Percentiles rank a stretch among this genome's conserved stretches.
Conservation (phyloP, 2,329 filamentous ascomycete species). For the Aspergillus pseudoglaucus region DNA sequence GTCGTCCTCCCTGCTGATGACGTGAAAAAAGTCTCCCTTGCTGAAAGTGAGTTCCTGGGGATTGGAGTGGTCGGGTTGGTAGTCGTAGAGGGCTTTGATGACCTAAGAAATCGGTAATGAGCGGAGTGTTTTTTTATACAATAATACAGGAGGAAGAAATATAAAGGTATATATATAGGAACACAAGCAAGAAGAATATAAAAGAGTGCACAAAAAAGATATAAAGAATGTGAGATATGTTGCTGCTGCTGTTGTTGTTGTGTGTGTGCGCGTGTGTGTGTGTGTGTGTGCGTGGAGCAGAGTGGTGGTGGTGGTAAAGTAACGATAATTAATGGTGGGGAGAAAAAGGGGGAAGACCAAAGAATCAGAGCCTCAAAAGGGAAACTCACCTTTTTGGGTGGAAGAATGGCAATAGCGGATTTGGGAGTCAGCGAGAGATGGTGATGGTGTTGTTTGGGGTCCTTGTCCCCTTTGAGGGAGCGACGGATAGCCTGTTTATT, state of each 20-base stretch:
- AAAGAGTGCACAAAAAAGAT: neutral
- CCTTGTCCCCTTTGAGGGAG: constrained; percentile 86
- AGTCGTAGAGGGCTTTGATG: constrained; percentile 94
- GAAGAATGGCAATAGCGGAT: constrained; percentile 78
- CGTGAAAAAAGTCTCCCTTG: constrained; percentile 95
- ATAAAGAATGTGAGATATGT: neutral
- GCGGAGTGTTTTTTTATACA: neutral
- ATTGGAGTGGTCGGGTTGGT: constrained; percentile 62
- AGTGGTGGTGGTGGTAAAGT: neutral
- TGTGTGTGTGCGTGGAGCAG: neutral
- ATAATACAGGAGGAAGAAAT: constrained; percentile 1
- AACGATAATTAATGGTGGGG: constrained; percentile 5
- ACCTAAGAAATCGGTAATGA: constrained; percentile 53
- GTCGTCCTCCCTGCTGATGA: constrained; percentile 92
- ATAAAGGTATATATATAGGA: neutral
- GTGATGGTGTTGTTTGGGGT: constrained; percentile 46
- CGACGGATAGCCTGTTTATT: constrained; percentile 63
- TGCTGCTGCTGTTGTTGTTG: neutral
- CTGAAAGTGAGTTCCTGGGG: constrained; percentile 81
- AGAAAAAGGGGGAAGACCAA: neutral
- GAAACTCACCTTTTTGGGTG: constrained; percentile 71
- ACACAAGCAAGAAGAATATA: neutral
- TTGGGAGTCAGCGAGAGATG: constrained; percentile 76
- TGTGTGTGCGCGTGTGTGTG: neutral
- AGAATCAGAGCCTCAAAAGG: constrained; percentile 2